Percentiles rank a stretch among this genome's conserved stretches.
Conservation (phyloP, 2,329 filamentous ascomycete genomes). For the Penicillium decumbens region DNA sequence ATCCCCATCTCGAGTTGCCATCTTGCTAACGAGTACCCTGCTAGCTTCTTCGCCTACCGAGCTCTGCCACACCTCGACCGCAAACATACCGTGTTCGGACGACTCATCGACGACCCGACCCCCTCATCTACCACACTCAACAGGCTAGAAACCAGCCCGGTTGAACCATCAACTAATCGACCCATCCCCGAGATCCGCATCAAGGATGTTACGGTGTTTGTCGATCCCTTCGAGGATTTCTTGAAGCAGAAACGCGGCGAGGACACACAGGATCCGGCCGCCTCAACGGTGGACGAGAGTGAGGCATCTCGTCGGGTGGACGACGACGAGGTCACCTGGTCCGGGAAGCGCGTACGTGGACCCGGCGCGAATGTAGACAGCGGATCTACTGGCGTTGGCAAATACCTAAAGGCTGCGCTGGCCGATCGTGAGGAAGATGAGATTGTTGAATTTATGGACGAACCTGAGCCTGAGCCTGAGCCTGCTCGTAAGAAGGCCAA, state of each 20-base stretch:
- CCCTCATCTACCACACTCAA: conserved; percentile 52
- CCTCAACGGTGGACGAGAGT: conserved; percentile 20
- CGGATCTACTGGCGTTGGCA: conserved; percentile 60
- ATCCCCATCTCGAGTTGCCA: too few species aligned
- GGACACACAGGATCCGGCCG: conserved; percentile 51
- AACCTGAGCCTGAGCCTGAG: conserved; percentile 60
- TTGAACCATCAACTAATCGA: conserved; percentile 66
- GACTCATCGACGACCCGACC: conserved; percentile 64
- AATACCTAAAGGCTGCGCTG: conserved; percentile 68
- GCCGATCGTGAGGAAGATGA: conserved; percentile 51
- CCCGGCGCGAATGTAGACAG: conserved; percentile 56
- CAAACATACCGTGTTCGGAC: conserved; percentile 96
- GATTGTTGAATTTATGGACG: conserved; percentile 56
- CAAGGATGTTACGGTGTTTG: conserved; percentile 75
- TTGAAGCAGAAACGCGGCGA: conserved; percentile 65
- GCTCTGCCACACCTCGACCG: conserved; percentile 78
- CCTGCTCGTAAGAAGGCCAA: conserved; percentile 78
- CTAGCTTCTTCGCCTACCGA: conserved; percentile 79
- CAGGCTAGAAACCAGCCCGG: conserved; percentile 71
- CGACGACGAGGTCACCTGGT: conserved; percentile 91
- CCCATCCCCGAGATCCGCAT: conserved; percentile 77
- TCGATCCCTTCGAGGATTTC: conserved; percentile 95
- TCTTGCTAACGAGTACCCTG: conserved; percentile 3
- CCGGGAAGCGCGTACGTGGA: conserved; percentile 77
- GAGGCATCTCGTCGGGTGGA: conserved; percentile 50